These are phyloP conservation scores for Sporothrix dimorphospora DNA, from an alignment of 2,329 filamentous ascomycete genomes.

Conservation along the genomic window DNA sequence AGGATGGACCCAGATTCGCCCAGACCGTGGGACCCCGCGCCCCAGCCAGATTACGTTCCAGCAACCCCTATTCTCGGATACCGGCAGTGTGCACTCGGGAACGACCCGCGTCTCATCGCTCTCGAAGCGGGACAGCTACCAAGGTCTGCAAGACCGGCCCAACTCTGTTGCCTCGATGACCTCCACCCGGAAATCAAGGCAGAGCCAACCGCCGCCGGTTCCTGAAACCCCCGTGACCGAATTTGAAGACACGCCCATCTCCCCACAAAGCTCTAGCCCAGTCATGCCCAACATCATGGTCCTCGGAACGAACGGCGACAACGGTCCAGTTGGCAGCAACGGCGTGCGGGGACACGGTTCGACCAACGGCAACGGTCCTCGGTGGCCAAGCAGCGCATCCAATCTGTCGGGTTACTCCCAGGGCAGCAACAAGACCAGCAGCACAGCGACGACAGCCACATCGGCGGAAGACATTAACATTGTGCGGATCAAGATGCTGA, in stretches of 20 bases:
- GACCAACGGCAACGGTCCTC: conserved; percentile 35
- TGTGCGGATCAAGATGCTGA: conserved; percentile 74
- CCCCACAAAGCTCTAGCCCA: conserved; percentile 74
- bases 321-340: conserved; percentile 45
- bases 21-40: conserved; percentile 82
- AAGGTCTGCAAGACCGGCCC: conserved; percentile 48
- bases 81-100: conserved; percentile 41
- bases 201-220: conserved; percentile 54
- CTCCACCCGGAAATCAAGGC: conserved; percentile 41
- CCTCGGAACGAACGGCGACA: conserved; percentile 66
- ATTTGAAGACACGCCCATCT: conserved; percentile 87
- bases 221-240: conserved; percentile 95
- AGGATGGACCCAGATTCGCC: conserved; percentile 86
- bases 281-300: conserved; percentile 85
- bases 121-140: conserved; percentile 58
- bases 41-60: conserved; percentile 78
- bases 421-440: conserved; percentile 65
- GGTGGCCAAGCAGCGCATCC: conserved; percentile 82
- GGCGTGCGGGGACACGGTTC: not conserved
- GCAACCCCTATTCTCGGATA: conserved; percentile 46
- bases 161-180: conserved; percentile 30
- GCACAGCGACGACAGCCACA: conserved; percentile 72
- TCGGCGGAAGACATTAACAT: conserved; percentile 75
- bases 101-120: conserved; percentile 49
- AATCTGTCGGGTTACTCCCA: conserved; percentile 81